Percentiles rank a stretch among this genome's conserved stretches.
Evolutionary conservation across 2,329 filamentous ascomycete species (phyloP).

Genomic region (Gliomastix tumulicola): DNA sequence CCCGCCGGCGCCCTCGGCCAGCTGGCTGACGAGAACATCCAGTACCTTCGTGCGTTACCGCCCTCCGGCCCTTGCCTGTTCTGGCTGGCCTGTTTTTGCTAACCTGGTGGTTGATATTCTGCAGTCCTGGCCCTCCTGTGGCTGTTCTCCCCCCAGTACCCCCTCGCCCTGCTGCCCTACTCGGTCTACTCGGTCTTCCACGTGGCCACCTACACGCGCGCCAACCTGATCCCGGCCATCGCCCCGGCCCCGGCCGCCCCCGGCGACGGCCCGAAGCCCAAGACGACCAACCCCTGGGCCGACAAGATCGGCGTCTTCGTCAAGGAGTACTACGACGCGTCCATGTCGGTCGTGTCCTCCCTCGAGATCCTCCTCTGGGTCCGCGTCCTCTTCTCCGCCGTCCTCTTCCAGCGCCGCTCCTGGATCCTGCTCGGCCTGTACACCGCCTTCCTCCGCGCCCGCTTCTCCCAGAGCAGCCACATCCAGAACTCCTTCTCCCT

Average conservation of each 20-base stretch:
- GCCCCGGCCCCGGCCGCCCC: constrained; percentile 55
- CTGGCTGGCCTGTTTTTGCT: constrained; percentile 3
- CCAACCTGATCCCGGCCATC: constrained; percentile 84
- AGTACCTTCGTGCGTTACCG: constrained; percentile 74
- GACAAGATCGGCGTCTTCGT: constrained; percentile 89
- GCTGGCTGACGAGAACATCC: constrained; percentile 87
- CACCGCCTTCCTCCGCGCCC: constrained; percentile 85
- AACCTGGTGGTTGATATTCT: constrained; percentile 7
- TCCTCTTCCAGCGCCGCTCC: constrained; percentile 84
- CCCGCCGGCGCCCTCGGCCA: constrained; percentile 57
- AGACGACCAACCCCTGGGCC: constrained; percentile 53
- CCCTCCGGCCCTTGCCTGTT: too few relatives aligned
- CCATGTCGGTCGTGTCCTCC: constrained; percentile 85
- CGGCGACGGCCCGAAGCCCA: constrained; percentile 45
- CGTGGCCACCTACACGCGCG: constrained; percentile 91
- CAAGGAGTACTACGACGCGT: constrained; percentile 95
- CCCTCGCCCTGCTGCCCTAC: constrained; percentile 87
- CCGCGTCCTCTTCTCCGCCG: constrained; percentile 71
- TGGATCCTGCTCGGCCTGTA: constrained; percentile 85
- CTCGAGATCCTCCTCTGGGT: constrained; percentile 87
- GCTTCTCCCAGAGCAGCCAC: constrained; percentile 84
- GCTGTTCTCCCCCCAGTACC: constrained; percentile 86
- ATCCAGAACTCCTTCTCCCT: constrained; percentile 77
- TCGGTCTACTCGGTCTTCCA: constrained; percentile 98
- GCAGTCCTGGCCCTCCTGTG: constrained; percentile 89